Conservation (phyloP, 2,329 filamentous ascomycete genomes). For the Myrmaecium sp. region DNA sequence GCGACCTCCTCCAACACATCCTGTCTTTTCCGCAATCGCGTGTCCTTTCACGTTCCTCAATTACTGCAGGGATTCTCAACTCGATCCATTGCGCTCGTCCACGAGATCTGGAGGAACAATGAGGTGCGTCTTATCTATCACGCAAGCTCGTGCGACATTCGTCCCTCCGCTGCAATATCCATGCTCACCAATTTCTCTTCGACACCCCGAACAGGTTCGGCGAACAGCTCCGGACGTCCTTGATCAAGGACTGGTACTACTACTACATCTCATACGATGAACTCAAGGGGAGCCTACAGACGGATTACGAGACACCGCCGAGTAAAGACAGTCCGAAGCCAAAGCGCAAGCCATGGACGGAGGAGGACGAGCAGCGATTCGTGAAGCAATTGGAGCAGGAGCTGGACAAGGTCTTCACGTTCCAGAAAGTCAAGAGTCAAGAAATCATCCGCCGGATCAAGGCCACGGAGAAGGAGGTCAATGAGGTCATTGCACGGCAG, state of each 20-base stretch:
- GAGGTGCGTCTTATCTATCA: too few species aligned
- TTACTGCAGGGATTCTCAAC: too few species aligned
- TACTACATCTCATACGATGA: conserved; percentile 98
- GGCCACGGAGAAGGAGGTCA: conserved; percentile 75
- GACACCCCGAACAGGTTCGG: conserved; percentile 61
- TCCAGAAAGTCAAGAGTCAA: conserved; percentile 92
- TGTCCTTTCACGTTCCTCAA: too few species aligned
- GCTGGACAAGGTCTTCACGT: conserved; percentile 93
- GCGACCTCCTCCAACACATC: too few species aligned
- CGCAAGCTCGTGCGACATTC: too few species aligned
- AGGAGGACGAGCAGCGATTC: conserved; percentile 82
- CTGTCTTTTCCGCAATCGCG: too few species aligned
- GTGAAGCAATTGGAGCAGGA: conserved; percentile 75
- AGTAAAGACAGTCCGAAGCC: conserved; percentile 21
- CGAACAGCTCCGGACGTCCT: conserved; percentile 85
- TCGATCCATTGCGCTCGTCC: too few species aligned
- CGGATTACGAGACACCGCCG: conserved; percentile 13
- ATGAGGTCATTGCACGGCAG: conserved; percentile 63
- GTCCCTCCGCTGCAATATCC: too few species aligned
- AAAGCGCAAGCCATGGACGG: conserved; percentile 55
- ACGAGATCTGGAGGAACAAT: too few species aligned
- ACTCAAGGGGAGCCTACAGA: conserved; percentile 71
- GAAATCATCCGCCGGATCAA: conserved; percentile 87
- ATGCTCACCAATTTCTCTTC: too few species aligned
- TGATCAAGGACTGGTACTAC: conserved; percentile 95